Percentiles rank a stretch among this genome's conserved stretches.
Evolutionary conservation across 768 basidiomycete genomes (phyloP).

Genomic region (Termitomyces bulborhizus): DNA sequence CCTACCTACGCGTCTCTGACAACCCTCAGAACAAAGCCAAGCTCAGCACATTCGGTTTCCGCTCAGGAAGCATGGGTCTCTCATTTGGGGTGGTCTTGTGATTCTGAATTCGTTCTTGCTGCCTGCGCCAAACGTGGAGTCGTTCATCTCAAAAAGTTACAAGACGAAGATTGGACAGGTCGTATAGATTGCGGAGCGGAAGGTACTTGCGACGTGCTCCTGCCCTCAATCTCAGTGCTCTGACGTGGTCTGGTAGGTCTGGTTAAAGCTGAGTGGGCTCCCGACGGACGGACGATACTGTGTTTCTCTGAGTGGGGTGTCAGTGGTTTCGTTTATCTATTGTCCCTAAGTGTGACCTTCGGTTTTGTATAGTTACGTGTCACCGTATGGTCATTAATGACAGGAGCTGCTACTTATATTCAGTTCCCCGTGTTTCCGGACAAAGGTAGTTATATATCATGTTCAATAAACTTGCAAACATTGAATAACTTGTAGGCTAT

Average conservation of each 20-base stretch:
- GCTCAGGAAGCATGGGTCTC: slow-evolving; percentile 47
- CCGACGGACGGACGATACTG: slow-evolving; percentile 73
- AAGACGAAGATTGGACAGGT: slow-evolving; percentile 74
- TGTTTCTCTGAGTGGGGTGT: slow-evolving; percentile 95
- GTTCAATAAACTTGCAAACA: background rate
- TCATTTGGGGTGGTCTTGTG: slow-evolving; percentile 79
- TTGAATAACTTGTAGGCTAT: slow-evolving; percentile 46
- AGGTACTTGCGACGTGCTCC: slow-evolving; percentile 23
- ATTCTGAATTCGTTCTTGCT: slow-evolving; percentile 82
- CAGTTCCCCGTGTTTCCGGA: slow-evolving; percentile 82
- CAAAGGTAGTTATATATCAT: slow-evolving; percentile 43
- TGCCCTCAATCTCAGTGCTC: background rate
- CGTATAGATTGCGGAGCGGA: slow-evolving; percentile 78
- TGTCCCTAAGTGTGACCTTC: slow-evolving; percentile 2
- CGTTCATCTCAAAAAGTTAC: slow-evolving; percentile 73
- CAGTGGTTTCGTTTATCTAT: slow-evolving; percentile 29
- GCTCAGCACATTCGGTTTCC: slow-evolving; percentile 14
- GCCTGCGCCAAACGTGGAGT: slow-evolving; percentile 67
- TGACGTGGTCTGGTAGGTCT: slow-evolving; percentile 41
- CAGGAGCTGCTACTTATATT: slow-evolving; percentile 72
- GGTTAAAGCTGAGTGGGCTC: slow-evolving; percentile 85
- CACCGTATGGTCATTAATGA: slow-evolving; percentile 78
- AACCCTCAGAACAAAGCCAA: slow-evolving; percentile 27
- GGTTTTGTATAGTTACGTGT: slow-evolving; percentile 59
- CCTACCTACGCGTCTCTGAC: slow-evolving; percentile 39